Base-by-base conservation (phyloP, 768 basidiomycete genomes). In the Pilatotrama ljubarskyi region DNA sequence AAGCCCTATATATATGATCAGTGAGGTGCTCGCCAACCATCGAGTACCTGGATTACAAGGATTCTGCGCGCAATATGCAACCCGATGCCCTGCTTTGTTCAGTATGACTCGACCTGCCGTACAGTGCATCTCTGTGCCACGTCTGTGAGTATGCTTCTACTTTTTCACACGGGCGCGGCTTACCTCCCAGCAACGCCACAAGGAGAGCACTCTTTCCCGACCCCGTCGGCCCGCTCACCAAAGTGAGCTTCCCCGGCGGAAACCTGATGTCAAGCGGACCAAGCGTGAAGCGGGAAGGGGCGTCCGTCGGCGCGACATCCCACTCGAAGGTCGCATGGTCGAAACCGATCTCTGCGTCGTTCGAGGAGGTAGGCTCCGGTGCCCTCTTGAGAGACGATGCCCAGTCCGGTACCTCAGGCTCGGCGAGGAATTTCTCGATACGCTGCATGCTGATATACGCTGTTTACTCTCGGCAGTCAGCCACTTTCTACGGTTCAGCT, bases 371-470 rank as follows among this genome's bases (percentile, higher is more conserved):
- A 3, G 61, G 20, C 26, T 59, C 53, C 41, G 63, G 51, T 0
- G 70, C 56, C 7, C 72, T 69, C 58, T 82, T 82, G 41, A 93
- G 73, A 0, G 86, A 83, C 2, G 86, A 87, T 1, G 90, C 91
- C 87, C 88, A 91, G 32, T 82, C 82, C 0, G 87, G 85, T 2
- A 93, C 88, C 69, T 94, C 91, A 17, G 82, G 81, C 70, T 93
- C 91, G 5, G 75, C 75, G 1, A 92, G 76, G 72, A 88, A 92
- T 3, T 73, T 77, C 67, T 92, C 85, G 60, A 95, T 91, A 51
- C 91, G 84, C 67, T 88, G 83, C 83, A 93, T 86, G 4, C 90
- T 89, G 20, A 95, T 86, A 67, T 87, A 86, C 7, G 89, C 85
- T 84, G 38, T 48, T 1, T 13, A 36, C 54, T 52, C 41, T 50